Evolutionary conservation across 1,139 yeast genomes (phyloP).

Genomic region (Geotrichum phurueaensis): DNA sequence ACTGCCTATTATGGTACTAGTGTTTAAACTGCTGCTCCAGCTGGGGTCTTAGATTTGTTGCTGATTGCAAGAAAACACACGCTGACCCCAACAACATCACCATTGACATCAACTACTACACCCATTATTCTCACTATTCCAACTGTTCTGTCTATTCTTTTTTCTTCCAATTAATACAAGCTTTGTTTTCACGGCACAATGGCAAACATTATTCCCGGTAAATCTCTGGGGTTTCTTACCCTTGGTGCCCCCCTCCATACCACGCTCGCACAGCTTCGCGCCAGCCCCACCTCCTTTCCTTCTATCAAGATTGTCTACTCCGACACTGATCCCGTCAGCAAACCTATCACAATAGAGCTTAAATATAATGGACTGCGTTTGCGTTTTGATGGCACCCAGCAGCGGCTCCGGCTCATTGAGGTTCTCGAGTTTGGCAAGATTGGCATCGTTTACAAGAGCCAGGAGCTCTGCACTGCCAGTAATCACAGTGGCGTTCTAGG

Average conservation of each 20-base stretch:
- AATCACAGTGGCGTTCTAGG: conserved; percentile 53
- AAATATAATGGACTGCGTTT: conserved; percentile 28
- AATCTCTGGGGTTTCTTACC: conserved; percentile 18
- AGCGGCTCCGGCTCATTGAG: conserved; percentile 28
- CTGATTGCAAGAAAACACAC: not conserved
- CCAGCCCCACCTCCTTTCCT: conserved; percentile 26
- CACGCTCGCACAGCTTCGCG: conserved; percentile 22
- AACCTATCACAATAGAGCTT: conserved; percentile 25
- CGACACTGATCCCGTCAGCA: conserved; percentile 20
- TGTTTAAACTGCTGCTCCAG: not conserved
- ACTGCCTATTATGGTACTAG: not conserved
- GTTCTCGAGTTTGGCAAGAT: conserved; percentile 27
- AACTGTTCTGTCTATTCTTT: not conserved
- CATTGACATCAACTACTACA: not conserved
- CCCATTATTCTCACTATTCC: not conserved
- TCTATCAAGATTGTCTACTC: conserved; percentile 26
- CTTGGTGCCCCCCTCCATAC: conserved; percentile 28
- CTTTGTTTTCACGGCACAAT: not conserved
- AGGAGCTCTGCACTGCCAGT: not conserved
- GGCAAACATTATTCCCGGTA: conserved; percentile 17
- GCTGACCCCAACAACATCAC: not conserved
- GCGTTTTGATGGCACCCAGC: conserved; percentile 28
- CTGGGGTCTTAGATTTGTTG: not conserved
- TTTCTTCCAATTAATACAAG: not conserved
- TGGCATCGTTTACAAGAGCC: conserved; percentile 24